These are phyloP conservation scores for Arachnopeziza araneosa DNA, from an alignment of 2,329 filamentous ascomycete species.

Conservation along the genomic window DNA sequence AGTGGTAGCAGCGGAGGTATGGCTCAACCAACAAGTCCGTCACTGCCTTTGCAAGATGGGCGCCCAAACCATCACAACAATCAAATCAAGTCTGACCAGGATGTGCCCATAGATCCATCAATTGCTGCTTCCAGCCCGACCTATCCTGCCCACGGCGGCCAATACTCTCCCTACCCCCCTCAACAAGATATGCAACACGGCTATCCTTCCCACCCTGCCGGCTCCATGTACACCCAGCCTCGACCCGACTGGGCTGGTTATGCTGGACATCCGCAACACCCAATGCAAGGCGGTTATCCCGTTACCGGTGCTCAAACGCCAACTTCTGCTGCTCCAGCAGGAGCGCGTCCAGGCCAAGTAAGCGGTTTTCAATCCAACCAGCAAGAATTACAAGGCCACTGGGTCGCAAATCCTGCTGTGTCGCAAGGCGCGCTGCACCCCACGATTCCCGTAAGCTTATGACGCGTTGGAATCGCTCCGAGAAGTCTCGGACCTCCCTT, in stretches of 20 bases:
- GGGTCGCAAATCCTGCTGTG: neutral
- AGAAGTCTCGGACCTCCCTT: constrained; percentile 10
- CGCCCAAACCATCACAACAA: constrained; percentile 68
- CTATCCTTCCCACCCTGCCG: constrained; percentile 56
- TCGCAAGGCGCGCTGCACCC: neutral
- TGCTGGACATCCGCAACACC: constrained; percentile 39
- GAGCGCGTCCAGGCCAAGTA: constrained; percentile 56
- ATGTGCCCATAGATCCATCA: constrained; percentile 98
- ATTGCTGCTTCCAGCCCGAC: constrained; percentile 91
- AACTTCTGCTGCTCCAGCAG: constrained; percentile 46
- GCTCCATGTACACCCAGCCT: constrained; percentile 60
- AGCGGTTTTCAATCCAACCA: constrained; percentile 28
- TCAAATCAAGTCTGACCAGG: constrained; percentile 87
- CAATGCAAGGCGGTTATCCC: constrained; percentile 28
- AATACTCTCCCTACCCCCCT: constrained; percentile 83
- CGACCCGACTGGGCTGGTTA: constrained; percentile 73
- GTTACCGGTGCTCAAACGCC: constrained; percentile 38
- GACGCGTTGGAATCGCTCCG: neutral
- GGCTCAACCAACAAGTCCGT: constrained; percentile 99
- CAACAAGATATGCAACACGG: constrained; percentile 82
- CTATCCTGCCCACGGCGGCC: constrained; percentile 64
- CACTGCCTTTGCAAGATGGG: constrained; percentile 79
- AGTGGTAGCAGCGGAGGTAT: constrained; percentile 78
- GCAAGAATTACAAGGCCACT: constrained; percentile 1
- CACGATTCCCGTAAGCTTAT: neutral